These are phyloP conservation scores for Talaromyces proteolyticus DNA, from an alignment of 495 filamentous ascomycete genomes.

Conservation along the genomic window DNA sequence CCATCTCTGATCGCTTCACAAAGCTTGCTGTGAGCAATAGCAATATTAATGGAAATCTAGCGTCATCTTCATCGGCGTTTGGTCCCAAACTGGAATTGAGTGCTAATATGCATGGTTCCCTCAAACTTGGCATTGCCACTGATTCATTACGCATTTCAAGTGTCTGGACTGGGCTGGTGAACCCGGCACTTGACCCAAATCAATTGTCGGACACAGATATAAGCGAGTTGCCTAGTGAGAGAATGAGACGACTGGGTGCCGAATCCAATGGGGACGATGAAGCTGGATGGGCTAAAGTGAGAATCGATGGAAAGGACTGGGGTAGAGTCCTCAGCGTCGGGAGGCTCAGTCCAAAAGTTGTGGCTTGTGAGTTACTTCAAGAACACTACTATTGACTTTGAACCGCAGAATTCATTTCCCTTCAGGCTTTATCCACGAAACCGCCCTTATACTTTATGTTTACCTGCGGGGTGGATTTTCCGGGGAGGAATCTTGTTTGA, in stretches of 20 bases:
- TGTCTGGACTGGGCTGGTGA: slow-evolving; percentile 74
- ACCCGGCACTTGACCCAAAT: slow-evolving; percentile 74
- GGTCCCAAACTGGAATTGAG: slow-evolving; percentile 68
- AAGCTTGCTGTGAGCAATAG: slow-evolving; percentile 49
- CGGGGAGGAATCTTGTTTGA: slow-evolving; percentile 70
- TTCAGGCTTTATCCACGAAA: slow-evolving; percentile 62
- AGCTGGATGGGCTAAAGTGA: slow-evolving; percentile 74
- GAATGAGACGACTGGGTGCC: slow-evolving; percentile 47
- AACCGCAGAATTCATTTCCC: slow-evolving; percentile 3
- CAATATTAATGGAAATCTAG: slow-evolving; percentile 8
- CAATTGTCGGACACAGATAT: slow-evolving; percentile 60
- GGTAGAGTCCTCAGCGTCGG: slow-evolving; percentile 85
- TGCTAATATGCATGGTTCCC: slow-evolving; percentile 87
- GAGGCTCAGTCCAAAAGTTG: slow-evolving; percentile 77
- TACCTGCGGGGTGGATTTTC: slow-evolving; percentile 71
- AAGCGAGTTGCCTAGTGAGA: slow-evolving; percentile 66
- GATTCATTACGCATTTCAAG: slow-evolving; percentile 77
- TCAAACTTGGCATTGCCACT: slow-evolving; percentile 68
- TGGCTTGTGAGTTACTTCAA: slow-evolving; percentile 64
- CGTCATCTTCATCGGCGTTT: slow-evolving; percentile 14
- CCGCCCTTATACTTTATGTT: slow-evolving; percentile 86
- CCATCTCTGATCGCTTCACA: slow-evolving; percentile 89
- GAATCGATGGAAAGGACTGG: slow-evolving; percentile 92
- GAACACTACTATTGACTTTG: neutral
- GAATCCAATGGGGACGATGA: slow-evolving; percentile 44